Percentiles rank a stretch among this genome's conserved stretches.
phyloP scores from a whole-genome alignment of 192 early-diverging fungal species.

The Rhizophagus prolifer region DNA sequence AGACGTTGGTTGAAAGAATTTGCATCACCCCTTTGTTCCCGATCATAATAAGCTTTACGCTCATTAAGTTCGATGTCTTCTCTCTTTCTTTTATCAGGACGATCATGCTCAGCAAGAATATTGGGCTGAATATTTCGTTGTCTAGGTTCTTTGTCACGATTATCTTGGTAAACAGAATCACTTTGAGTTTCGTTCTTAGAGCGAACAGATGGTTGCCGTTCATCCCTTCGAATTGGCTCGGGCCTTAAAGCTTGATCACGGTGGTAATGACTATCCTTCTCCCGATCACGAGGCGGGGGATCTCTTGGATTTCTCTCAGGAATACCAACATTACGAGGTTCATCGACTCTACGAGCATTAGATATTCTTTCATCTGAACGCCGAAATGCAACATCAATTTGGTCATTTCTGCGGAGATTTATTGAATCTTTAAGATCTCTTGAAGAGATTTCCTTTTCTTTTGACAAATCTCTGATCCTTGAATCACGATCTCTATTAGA shows the following conservation, averaged over 20 bases:
- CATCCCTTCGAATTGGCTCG: not conserved
- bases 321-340: not conserved
- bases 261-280: slow-evolving; percentile 5
- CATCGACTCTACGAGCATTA: not conserved
- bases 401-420: not conserved
- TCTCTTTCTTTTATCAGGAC: slow-evolving; percentile 4
- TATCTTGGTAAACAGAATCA: slow-evolving; percentile 7
- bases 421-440: not conserved
- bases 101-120: not conserved
- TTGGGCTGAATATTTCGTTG: not conserved
- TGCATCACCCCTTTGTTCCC: not conserved
- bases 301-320: slow-evolving; percentile 5
- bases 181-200: slow-evolving; percentile 3
- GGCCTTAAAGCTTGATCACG: slow-evolving; percentile 4
- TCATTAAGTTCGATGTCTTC: slow-evolving; percentile 13
- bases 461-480: not conserved
- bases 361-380: slow-evolving; percentile 5
- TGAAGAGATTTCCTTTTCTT: not conserved
- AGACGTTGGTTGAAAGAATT: slow-evolving; percentile 5
- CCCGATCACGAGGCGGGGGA: not conserved
- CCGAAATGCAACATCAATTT: not conserved
- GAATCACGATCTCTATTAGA: not conserved
- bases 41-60: slow-evolving; percentile 4
- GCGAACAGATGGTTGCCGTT: not conserved
- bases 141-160: not conserved